Base-by-base conservation (phyloP, 495 filamentous ascomycete species). In the Astrothelium subdiscretum region DNA sequence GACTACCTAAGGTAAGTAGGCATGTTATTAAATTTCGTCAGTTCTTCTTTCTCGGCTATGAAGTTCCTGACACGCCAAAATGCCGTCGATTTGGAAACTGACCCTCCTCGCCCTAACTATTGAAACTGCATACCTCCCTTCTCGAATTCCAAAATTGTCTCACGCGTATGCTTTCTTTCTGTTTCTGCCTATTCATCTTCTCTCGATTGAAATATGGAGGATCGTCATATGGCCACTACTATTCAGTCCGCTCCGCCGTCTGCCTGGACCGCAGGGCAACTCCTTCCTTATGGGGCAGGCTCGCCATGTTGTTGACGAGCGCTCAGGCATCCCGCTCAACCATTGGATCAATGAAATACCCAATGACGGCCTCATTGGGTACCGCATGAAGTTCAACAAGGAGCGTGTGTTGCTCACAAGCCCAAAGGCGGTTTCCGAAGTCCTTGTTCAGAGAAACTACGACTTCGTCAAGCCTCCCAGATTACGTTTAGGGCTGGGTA, bases 291-390 rank as follows among this genome's bases (percentile, higher is more conserved):
- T 60, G 32, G 32, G 57, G 22, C 61, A 62, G 8, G 43, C 48
- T 35, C 27, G 52, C 3, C 32, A 40, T 24, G 35, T 63, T 20
- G 10, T 11, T 6, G 62, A 59, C 4, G 32, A 63, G 35, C 24
- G 54, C n/a, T 60, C 62, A 3, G 58, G 62, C 3, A 18, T 43
- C 3, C 62, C 62, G n/a, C n/a, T 60, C 3, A 31, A 60, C 3
- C 12, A 51, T 3, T 63, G 62, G 62, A 54, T 63, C 20, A 60
- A 63, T 32, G 62, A 60, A n/a, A 60, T 63, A 22, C 62, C 62
- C 20, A 59, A 63, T 24, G 29, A 62, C 62, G 62, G 62, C n/a
- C 58, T 63, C 11, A 43, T 63, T 22, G n/a, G 58, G 6, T 63
- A 60, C 31, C 58, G 54, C 11, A 43, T 42, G 31, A 63, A 42